Conservation (phyloP, 352 stramenopile genomes). For the Globisporangium paroecandrum region DNA sequence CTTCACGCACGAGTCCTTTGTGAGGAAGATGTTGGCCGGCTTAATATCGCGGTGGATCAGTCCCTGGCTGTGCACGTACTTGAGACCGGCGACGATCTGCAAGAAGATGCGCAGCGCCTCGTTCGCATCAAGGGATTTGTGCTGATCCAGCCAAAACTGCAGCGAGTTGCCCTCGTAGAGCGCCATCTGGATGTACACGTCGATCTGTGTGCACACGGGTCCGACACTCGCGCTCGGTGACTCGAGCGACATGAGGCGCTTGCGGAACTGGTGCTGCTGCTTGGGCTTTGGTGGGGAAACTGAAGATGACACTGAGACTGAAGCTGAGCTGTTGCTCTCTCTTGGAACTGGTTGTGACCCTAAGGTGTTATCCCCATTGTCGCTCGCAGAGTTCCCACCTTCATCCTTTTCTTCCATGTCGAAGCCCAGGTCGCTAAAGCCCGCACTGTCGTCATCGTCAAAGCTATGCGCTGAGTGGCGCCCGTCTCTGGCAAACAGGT, state of each 20-base stretch:
- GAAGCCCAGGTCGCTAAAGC: slow-evolving; percentile 57
- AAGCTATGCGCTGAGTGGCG: background rate
- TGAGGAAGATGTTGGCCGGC: slow-evolving; percentile 80
- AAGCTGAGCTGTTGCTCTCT: background rate
- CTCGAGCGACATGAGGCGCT: slow-evolving; percentile 22
- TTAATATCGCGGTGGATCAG: slow-evolving; percentile 83
- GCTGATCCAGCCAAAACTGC: slow-evolving; percentile 70
- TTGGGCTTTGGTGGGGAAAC: background rate
- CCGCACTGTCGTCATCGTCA: slow-evolving; percentile 26
- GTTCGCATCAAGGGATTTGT: slow-evolving; percentile 27
- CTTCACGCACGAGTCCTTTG: slow-evolving; percentile 66
- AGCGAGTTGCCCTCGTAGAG: slow-evolving; percentile 91
- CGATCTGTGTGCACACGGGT: slow-evolving; percentile 65
- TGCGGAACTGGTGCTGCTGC: background rate
- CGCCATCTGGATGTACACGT: slow-evolving; percentile 93
- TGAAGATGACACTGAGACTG: background rate
- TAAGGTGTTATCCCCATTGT: background rate
- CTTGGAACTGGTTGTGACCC: background rate
- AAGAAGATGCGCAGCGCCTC: slow-evolving; percentile 72
- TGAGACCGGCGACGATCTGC: slow-evolving; percentile 69
- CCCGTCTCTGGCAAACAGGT: slow-evolving; percentile 10
- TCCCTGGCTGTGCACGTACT: slow-evolving; percentile 72
- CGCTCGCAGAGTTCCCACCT: background rate
- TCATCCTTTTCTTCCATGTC: slow-evolving; percentile 34
- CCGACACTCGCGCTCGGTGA: slow-evolving; percentile 16